Conservation (phyloP, 164 flowering plant genomes). For the Litsea cubeba region DNA sequence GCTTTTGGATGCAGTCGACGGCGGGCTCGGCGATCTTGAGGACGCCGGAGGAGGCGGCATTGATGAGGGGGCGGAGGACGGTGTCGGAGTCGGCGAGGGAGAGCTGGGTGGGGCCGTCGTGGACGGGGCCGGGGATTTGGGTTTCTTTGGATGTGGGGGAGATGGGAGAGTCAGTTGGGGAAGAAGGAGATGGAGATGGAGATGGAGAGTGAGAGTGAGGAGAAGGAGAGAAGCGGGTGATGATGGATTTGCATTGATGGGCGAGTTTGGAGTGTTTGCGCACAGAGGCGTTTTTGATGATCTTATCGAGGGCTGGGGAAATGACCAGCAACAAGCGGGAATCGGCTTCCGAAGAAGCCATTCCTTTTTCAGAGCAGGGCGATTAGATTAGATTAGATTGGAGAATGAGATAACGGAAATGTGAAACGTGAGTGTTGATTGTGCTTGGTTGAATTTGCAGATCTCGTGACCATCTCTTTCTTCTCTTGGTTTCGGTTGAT, state of each 20-base stretch:
- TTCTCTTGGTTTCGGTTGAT: too few relatives aligned
- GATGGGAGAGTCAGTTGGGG: conserved; percentile 19
- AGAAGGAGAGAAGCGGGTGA: conserved; percentile 31
- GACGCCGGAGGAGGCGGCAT: conserved; percentile 54
- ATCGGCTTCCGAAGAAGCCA: conserved; percentile 99
- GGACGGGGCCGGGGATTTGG: conserved; percentile 60
- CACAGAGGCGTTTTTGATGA: conserved; percentile 92
- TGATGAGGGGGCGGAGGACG: conserved; percentile 66
- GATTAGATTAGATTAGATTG: too few relatives aligned
- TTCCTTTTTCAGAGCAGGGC: conserved; percentile 37
- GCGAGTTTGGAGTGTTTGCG: conserved; percentile 88
- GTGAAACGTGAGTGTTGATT: not conserved
- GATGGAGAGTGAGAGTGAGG: conserved; percentile 12
- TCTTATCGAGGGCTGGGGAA: conserved; percentile 75
- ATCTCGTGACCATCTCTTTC: too few relatives aligned
- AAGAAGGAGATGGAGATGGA: conserved; percentile 17
- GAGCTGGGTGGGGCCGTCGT: conserved; percentile 49
- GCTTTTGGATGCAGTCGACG: conserved; percentile 73
- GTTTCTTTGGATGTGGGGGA: too few relatives aligned
- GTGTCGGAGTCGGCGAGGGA: conserved; percentile 74
- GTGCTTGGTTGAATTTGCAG: too few relatives aligned
- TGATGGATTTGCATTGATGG: conserved; percentile 70
- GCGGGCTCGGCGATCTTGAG: conserved; percentile 85
- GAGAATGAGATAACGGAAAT: too few relatives aligned
- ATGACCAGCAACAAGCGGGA: conserved; percentile 73